A percentile compares a stretch with the other conserved stretches of the same genome.
phyloP scores from a whole-genome alignment of 345 rosid genomes.

The Clarkia xantiana region DNA sequence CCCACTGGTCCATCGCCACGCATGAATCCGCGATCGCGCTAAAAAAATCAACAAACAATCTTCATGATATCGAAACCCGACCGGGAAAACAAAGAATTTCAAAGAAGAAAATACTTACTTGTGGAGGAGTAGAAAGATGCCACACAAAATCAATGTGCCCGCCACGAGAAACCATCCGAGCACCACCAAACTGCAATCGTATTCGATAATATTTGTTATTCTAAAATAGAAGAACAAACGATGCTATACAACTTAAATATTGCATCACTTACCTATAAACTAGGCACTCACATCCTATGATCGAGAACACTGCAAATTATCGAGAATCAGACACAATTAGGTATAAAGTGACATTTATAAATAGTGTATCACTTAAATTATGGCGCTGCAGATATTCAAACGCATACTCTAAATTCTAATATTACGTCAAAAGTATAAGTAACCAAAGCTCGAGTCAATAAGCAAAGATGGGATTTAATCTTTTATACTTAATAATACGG shows the following conservation, averaged over 20 bases:
- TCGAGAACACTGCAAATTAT: conserved; percentile 54
- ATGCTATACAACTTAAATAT: conserved; percentile 5
- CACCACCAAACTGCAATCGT: conserved; percentile 52
- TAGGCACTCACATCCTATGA: conserved; percentile 71
- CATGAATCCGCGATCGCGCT: conserved; percentile 86
- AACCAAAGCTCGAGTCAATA: too few species aligned
- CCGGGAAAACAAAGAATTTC: too few species aligned
- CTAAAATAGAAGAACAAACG: neutral
- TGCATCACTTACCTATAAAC: conserved; percentile 64
- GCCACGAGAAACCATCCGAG: conserved; percentile 88
- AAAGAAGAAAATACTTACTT: conserved; percentile 33
- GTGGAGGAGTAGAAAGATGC: conserved; percentile 73
- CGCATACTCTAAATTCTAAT: too few species aligned
- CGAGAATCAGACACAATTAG: too few species aligned
- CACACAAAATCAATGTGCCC: conserved; percentile 67
- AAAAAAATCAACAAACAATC: neutral
- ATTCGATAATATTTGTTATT: too few species aligned
- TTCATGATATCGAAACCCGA: too few species aligned
- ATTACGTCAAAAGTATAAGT: too few species aligned
- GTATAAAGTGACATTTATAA: too few species aligned
- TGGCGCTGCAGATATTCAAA: too few species aligned
- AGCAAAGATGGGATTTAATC: too few species aligned
- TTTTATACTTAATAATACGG: too few species aligned
- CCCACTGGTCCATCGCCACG: conserved; percentile 91
- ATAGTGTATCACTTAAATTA: too few species aligned